Evolutionary conservation across 371 early-diverging fungal species (phyloP).

Genomic region (Lichtheimia ornata): DNA sequence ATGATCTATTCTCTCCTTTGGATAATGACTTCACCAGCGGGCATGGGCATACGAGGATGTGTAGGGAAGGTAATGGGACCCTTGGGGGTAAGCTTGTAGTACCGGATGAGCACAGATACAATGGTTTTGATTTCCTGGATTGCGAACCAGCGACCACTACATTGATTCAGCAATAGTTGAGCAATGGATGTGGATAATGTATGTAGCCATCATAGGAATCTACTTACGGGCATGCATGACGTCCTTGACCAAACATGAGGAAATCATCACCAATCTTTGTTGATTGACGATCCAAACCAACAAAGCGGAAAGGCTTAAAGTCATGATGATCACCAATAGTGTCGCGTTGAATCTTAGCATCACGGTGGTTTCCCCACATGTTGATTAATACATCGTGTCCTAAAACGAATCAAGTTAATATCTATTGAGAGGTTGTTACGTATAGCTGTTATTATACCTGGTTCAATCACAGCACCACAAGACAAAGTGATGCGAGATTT

Average conservation of each 20-base stretch:
- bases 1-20: conserved; percentile 1
- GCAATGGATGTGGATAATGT: neutral
- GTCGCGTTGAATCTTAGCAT: conserved; percentile 13
- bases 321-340: conserved; percentile 9
- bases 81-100: conserved; percentile 9
- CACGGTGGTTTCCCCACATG: conserved; percentile 19
- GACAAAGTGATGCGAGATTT: conserved; percentile 25
- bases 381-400: conserved; percentile 36
- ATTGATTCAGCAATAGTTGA: neutral
- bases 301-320: conserved; percentile 51
- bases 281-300: conserved; percentile 35
- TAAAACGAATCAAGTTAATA: conserved; percentile 3
- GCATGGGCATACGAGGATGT: neutral
- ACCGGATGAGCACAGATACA: conserved; percentile 16
- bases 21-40: conserved; percentile 1
- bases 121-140: conserved; percentile 25
- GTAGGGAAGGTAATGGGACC: conserved; percentile 12
- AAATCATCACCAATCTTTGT: conserved; percentile 44
- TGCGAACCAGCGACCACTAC: conserved; percentile 26
- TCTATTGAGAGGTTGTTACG: no score
- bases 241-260: conserved; percentile 57
- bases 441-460: conserved; percentile 23
- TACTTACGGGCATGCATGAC: conserved; percentile 26
- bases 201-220: neutral
- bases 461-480: conserved; percentile 39